These are phyloP conservation scores for Pseudohalonectria lignicola DNA, from an alignment of 2,329 filamentous ascomycete genomes.

Conservation along the genomic window DNA sequence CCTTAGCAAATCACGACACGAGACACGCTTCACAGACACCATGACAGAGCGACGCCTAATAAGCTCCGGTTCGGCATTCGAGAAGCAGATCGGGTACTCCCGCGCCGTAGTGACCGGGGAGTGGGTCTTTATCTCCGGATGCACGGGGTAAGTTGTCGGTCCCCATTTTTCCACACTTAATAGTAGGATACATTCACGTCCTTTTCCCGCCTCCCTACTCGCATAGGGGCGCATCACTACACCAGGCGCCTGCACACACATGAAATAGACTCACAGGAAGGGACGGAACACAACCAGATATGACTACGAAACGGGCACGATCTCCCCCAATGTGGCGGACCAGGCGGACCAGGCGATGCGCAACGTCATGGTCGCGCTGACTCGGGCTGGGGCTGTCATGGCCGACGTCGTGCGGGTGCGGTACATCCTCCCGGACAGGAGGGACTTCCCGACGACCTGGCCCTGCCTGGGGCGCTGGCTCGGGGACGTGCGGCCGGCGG, in stretches of 20 bases:
- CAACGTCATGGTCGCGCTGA: slow-evolving; percentile 34
- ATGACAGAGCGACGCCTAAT: slow-evolving; percentile 17
- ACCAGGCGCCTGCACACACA: too few relatives aligned
- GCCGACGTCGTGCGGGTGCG: slow-evolving; percentile 38
- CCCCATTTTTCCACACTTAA: too few relatives aligned
- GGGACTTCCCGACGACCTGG: slow-evolving; percentile 37
- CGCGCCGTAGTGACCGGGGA: slow-evolving; percentile 39
- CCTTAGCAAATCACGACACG: too few relatives aligned
- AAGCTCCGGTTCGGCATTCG: slow-evolving; percentile 38
- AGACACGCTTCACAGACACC: too few relatives aligned
- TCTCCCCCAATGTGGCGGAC: slow-evolving; percentile 30
- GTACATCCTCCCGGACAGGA: slow-evolving; percentile 37
- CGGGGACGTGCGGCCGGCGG: slow-evolving; percentile 36
- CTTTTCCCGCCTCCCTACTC: too few relatives aligned
- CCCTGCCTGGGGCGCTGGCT: slow-evolving; percentile 37
- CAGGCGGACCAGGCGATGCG: slow-evolving; percentile 37
- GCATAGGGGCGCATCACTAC: too few relatives aligned
- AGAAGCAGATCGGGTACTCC: slow-evolving; percentile 42
- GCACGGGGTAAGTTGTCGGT: slow-evolving; percentile 30
- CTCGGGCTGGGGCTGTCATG: slow-evolving; percentile 28
- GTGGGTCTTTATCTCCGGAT: slow-evolving; percentile 42
- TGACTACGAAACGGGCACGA: slow-evolving; percentile 33
- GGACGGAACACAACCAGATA: too few relatives aligned
- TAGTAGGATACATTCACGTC: neutral
- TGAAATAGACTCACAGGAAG: too few relatives aligned